These are phyloP conservation scores for Coemansia sp. DNA, from an alignment of 192 early-diverging fungal species.

Conservation along the genomic window DNA sequence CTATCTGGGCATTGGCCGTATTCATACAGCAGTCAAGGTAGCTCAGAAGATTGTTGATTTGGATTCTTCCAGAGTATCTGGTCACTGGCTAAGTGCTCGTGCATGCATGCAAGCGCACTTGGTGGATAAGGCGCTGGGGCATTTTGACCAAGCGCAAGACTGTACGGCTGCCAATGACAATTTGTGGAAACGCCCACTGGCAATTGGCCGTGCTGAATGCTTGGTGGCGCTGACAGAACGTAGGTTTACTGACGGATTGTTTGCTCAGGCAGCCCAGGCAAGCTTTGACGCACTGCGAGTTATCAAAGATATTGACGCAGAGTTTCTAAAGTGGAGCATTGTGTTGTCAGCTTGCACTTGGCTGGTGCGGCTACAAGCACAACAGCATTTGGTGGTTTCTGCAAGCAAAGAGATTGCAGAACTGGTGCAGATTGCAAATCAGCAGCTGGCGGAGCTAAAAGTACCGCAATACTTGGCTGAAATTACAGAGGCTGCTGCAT, in stretches of 20 bases:
- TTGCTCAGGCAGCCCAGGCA: constrained; percentile 63
- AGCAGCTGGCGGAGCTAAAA: too few species aligned
- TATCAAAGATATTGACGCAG: too few species aligned
- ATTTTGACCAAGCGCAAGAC: constrained; percentile 14
- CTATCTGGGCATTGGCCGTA: constrained; percentile 65
- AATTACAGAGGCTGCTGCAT: constrained; percentile 2
- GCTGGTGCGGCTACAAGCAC: constrained; percentile 10
- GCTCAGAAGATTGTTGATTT: constrained; percentile 69
- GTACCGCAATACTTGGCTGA: constrained; percentile 21
- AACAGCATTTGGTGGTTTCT: neutral
- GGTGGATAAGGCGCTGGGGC: constrained; percentile 13
- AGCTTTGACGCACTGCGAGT: constrained; percentile 46
- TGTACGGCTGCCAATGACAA: neutral
- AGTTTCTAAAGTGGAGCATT: constrained; percentile 59
- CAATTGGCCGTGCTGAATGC: constrained; percentile 25
- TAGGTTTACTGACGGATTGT: constrained; percentile 56
- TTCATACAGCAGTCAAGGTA: constrained; percentile 52
- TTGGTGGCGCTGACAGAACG: constrained; percentile 25
- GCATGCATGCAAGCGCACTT: constrained; percentile 17
- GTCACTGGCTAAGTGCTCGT: constrained; percentile 39
- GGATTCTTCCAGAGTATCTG: constrained; percentile 47
- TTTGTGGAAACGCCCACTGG: constrained; percentile 23
- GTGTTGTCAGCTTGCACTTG: constrained; percentile 58
- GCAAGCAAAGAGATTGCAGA: too few species aligned
- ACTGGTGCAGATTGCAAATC: too few species aligned